Base-by-base conservation (phyloP, 2,329 filamentous ascomycete species). In the Fusarium virguliforme region DNA sequence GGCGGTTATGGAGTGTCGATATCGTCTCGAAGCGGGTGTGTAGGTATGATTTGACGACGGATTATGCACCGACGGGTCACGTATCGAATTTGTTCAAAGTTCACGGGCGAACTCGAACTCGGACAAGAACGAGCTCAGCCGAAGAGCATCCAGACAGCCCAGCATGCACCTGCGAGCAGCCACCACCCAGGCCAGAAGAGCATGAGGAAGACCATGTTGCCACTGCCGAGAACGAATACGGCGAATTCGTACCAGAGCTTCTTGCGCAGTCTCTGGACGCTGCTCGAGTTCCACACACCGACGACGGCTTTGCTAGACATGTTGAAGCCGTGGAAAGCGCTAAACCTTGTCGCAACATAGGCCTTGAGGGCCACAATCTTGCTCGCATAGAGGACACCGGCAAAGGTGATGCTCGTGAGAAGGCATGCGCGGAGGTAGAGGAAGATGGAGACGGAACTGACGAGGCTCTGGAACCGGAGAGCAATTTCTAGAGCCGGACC, bases 111-210 rank as follows among this genome's bases (percentile, higher is more conserved):
- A 64, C 50, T 66, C 56, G 18, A 62, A 41, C 58, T 53, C 43
- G 40, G n/a, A 34, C n/a, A 13, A 24, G 55, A n/a, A 60, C 51
- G 48, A 66, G 59, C 68, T 82, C 80, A 83, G 12, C 76, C 76
- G 60, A 77, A 70, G 57, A 80, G 77, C 62, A 74, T 71, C 77
- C 80, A 84, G 37, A 78, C 43, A 4, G 75, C 75, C 70, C 81
- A 79, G 2, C 76, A 66, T n/a, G 77, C 70, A 7, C 81, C 76
- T 2, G 74, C 84, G 32, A 89, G 64, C 30, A 88, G 65, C 64
- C 83, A 78, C 87, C 87, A 89, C 0, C 87, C 87, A 0, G 87
- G 87, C 87, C 87, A 89, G 70, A 89, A 86, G 68, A 89, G 67
- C 64, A 88, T 50, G 34, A 88, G 75, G 66, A 85, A 81, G 61